Evolutionary conservation across 192 early-diverging fungal genomes (phyloP).

Genomic region (Radiomyces spectabilis): DNA sequence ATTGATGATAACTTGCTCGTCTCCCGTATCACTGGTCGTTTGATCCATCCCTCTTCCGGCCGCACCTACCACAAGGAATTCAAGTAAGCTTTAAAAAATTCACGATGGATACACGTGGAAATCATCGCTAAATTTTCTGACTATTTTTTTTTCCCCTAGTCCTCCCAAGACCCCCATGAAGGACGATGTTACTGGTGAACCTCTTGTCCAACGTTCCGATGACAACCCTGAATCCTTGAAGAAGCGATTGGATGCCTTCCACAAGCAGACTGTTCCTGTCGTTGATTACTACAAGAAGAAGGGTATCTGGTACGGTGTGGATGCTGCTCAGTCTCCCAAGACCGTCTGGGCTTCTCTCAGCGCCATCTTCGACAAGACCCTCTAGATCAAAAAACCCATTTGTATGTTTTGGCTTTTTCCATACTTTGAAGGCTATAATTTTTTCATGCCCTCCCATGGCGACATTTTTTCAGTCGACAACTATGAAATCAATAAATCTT

Average conservation of each 20-base stretch:
- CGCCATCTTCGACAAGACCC: conserved; percentile 73
- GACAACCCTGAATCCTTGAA: conserved; percentile 91
- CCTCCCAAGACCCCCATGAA: conserved; percentile 87
- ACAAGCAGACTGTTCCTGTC: conserved; percentile 76
- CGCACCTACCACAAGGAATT: conserved; percentile 97
- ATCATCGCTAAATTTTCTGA: too few species aligned
- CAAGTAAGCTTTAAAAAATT: conserved; percentile 43
- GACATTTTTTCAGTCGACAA: too few species aligned
- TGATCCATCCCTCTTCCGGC: conserved; percentile 90
- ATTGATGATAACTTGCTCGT: conserved; percentile 94
- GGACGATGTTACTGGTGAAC: conserved; percentile 97
- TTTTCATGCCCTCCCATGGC: too few species aligned
- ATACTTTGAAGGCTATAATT: too few species aligned
- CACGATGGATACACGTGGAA: too few species aligned
- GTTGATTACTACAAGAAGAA: conserved; percentile 89
- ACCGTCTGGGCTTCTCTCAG: conserved; percentile 82
- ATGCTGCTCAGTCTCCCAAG: conserved; percentile 83
- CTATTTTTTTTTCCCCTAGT: conserved; percentile 24
- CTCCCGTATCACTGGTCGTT: conserved; percentile 91
- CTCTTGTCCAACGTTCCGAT: conserved; percentile 94
- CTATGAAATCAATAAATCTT: too few species aligned
- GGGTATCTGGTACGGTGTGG: conserved; percentile 87
- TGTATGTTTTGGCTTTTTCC: too few species aligned
- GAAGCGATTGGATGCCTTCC: conserved; percentile 85
- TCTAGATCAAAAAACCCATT: too few species aligned